These are phyloP conservation scores for Kwoniella shivajii DNA, from an alignment of 1,284 basidiomycete genomes.

Conservation along the genomic window DNA sequence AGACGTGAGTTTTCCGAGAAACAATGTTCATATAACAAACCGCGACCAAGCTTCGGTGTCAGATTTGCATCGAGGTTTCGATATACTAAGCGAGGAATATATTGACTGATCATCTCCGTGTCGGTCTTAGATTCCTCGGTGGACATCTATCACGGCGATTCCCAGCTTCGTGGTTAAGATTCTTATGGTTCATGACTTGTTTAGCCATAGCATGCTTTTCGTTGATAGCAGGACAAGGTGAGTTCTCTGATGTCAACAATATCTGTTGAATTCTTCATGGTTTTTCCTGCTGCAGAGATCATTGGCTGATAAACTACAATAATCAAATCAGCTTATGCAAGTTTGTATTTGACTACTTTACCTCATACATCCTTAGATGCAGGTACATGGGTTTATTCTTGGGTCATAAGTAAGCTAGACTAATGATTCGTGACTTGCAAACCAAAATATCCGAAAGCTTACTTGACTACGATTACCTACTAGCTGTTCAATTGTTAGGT, in stretches of 20 bases:
- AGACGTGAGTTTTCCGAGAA: conserved; percentile 32
- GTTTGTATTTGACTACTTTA: conserved; percentile 59
- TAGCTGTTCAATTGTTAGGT: conserved; percentile 57
- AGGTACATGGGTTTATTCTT: conserved; percentile 61
- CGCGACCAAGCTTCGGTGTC: no score
- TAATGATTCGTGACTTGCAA: no score
- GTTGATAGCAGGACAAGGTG: conserved; percentile 60
- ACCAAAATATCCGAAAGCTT: background rate
- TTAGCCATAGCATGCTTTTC: conserved; percentile 59
- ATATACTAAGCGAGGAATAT: background rate
- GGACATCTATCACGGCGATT: conserved; percentile 56
- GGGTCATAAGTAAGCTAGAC: conserved; percentile 55
- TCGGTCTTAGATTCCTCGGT: conserved; percentile 52
- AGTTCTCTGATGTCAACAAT: conserved; percentile 5
- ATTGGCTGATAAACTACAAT: background rate
- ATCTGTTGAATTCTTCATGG: no score
- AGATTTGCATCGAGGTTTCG: no score
- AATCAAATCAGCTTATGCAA: conserved; percentile 55
- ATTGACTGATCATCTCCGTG: background rate
- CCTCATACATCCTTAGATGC: conserved; percentile 61
- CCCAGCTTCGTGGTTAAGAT: conserved; percentile 60
- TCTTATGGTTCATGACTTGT: conserved; percentile 61
- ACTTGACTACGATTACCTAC: background rate
- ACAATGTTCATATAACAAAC: no score
- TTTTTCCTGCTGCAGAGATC: background rate